Evolutionary conservation across 2,329 filamentous ascomycete genomes (phyloP).

Genomic region (Alternaria brassicae): DNA sequence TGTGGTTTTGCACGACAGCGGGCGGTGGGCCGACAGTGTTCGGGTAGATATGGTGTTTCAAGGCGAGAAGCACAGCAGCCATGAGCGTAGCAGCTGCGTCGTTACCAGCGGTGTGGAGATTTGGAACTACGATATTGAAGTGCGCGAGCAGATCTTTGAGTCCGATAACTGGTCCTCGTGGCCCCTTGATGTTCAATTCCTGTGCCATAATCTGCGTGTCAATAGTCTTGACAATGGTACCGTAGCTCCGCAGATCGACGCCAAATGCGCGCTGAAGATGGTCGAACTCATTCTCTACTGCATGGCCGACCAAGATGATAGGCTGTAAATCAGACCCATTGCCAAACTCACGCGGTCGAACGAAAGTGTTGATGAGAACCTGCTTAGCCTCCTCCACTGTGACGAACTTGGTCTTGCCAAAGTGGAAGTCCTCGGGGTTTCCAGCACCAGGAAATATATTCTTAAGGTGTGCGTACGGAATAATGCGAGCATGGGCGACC

Average conservation of each 20-base stretch:
- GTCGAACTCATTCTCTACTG: slow-evolving; percentile 17
- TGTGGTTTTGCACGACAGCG: background rate
- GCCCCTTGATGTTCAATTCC: slow-evolving; percentile 8
- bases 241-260: slow-evolving; percentile 13
- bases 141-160: slow-evolving; percentile 17
- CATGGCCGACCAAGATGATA: slow-evolving; percentile 29
- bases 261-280: slow-evolving; percentile 18
- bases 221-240: slow-evolving; percentile 26
- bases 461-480: slow-evolving; percentile 16
- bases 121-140: slow-evolving; percentile 16
- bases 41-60: slow-evolving; percentile 13
- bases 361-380: slow-evolving; percentile 14
- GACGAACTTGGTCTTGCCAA: slow-evolving; percentile 23
- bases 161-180: slow-evolving; percentile 15
- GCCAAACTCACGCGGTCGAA: background rate
- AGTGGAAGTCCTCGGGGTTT: slow-evolving; percentile 22
- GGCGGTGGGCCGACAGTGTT: background rate
- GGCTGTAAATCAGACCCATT: slow-evolving; percentile 11
- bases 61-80: slow-evolving; percentile 17
- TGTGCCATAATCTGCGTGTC: slow-evolving; percentile 28
- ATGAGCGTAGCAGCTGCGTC: slow-evolving; percentile 24
- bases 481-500: slow-evolving; percentile 23
- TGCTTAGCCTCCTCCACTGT: slow-evolving; percentile 10
- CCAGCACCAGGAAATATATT: slow-evolving; percentile 22
- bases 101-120: slow-evolving; percentile 26